Conservation (phyloP, 2,329 filamentous ascomycete genomes). For the Arthrobotrys pseudoclavata region DNA sequence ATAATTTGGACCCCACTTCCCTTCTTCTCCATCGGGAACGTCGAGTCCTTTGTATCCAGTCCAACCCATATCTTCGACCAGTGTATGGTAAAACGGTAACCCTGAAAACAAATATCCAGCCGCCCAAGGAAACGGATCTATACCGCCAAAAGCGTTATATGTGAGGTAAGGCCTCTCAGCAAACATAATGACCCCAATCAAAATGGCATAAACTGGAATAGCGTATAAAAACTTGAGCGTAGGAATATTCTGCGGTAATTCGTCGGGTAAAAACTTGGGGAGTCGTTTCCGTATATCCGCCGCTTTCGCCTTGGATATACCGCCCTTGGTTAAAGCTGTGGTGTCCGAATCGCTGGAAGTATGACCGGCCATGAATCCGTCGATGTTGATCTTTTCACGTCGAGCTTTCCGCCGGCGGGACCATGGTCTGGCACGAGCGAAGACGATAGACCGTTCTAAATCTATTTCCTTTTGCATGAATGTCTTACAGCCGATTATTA, state of each 20-base stretch:
- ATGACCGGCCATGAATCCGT: constrained; percentile 56
- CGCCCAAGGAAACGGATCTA: constrained; percentile 93
- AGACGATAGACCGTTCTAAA: constrained; percentile 80
- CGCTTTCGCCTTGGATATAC: constrained; percentile 64
- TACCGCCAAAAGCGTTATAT: constrained; percentile 75
- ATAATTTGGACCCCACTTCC: constrained; percentile 58
- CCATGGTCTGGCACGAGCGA: constrained; percentile 67
- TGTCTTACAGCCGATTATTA: constrained; percentile 79
- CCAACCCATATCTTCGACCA: constrained; percentile 67
- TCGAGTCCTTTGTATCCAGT: constrained; percentile 76
- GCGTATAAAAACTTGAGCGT: constrained; percentile 88
- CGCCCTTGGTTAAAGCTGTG: constrained; percentile 71
- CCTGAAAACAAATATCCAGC: constrained; percentile 90
- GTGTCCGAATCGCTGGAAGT: constrained; percentile 66
- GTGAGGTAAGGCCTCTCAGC: constrained; percentile 80
- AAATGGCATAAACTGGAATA: constrained; percentile 78
- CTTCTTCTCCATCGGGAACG: constrained; percentile 70
- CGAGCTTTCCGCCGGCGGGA: constrained; percentile 65
- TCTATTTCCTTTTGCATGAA: constrained; percentile 86
- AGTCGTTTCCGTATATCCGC: constrained; percentile 69
- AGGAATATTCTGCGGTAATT: constrained; percentile 79
- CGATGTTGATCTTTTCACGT: constrained; percentile 64
- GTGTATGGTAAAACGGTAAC: constrained; percentile 76
- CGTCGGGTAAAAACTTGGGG: constrained; percentile 79
- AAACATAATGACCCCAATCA: constrained; percentile 76